A percentile compares a stretch with the other conserved stretches of the same genome.
Evolutionary conservation across 208 protist genomes (phyloP).

Genomic region (Leishmania amazonensis): DNA sequence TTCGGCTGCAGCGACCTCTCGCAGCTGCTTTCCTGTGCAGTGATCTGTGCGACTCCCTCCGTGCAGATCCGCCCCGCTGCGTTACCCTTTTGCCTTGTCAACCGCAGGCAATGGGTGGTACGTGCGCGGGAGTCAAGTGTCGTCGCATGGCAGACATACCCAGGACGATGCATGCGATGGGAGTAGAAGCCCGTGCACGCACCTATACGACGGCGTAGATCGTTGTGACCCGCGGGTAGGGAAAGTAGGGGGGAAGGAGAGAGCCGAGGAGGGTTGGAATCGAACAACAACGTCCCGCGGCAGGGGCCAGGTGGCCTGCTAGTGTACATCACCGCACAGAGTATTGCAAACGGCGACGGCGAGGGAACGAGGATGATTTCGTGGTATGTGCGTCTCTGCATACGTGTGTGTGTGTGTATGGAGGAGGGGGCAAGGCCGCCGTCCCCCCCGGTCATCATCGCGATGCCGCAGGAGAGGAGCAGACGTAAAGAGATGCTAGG

Average conservation of each 20-base stretch:
- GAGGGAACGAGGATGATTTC: not conserved
- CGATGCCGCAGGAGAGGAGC: not conserved
- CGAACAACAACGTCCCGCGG: not conserved
- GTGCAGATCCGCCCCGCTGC: not conserved
- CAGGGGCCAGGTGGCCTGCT: not conserved
- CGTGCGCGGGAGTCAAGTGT: not conserved
- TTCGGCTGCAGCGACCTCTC: not conserved
- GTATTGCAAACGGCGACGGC: not conserved
- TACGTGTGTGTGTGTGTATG: not conserved
- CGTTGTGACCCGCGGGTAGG: not conserved
- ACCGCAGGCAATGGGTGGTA: not conserved
- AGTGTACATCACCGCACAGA: constrained; percentile 5
- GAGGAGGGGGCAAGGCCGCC: not conserved
- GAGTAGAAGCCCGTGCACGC: not conserved
- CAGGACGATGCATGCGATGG: not conserved
- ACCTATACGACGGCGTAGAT: not conserved
- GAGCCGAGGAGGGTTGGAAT: not conserved
- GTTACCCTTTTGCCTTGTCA: not conserved
- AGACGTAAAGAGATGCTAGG: not conserved
- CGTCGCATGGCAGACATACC: not conserved
- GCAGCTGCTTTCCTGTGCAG: not conserved
- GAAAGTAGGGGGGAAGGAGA: not conserved
- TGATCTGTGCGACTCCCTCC: not conserved
- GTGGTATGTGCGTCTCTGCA: not conserved
- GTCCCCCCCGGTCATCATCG: not conserved